These are phyloP conservation scores for Magnaporthiopsis incrustans DNA, from an alignment of 2,329 filamentous ascomycete species.

Conservation along the genomic window DNA sequence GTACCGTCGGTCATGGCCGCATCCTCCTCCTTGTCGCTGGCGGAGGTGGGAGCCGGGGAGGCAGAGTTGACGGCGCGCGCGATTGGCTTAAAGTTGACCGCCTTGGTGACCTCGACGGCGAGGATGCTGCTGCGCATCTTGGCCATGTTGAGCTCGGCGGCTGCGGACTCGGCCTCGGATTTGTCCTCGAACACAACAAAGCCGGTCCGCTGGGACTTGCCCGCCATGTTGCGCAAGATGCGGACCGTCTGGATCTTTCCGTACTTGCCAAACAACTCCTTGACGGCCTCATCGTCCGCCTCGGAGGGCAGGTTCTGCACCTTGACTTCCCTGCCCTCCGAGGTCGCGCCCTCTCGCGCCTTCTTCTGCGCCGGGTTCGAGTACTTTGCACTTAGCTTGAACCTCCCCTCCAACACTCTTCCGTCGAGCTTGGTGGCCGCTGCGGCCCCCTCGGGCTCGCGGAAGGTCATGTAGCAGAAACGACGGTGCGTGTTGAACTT, in stretches of 20 bases:
- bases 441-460: slow-evolving; percentile 56
- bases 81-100: slow-evolving; percentile 47
- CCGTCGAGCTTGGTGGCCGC: slow-evolving; percentile 68
- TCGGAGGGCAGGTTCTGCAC: slow-evolving; percentile 60
- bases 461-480: slow-evolving; percentile 95
- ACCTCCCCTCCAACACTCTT: slow-evolving; percentile 57
- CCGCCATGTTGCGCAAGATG: slow-evolving; percentile 59
- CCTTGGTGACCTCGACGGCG: slow-evolving; percentile 53
- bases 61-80: slow-evolving; percentile 30
- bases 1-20: slow-evolving; percentile 26
- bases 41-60: slow-evolving; percentile 23
- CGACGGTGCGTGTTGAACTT: slow-evolving; percentile 82
- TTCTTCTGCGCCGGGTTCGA: slow-evolving; percentile 78
- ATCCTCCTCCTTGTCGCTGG: slow-evolving; percentile 28
- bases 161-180: slow-evolving; percentile 58
- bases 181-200: slow-evolving; percentile 71
- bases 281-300: slow-evolving; percentile 59
- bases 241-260: slow-evolving; percentile 68
- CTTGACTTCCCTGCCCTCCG: slow-evolving; percentile 84
- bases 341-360: slow-evolving; percentile 66
- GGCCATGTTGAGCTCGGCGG: slow-evolving; percentile 60
- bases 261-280: slow-evolving; percentile 63
- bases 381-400: slow-evolving; percentile 68
- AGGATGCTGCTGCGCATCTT: slow-evolving; percentile 62
- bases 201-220: slow-evolving; percentile 66